Evolutionary conservation across 2,329 filamentous ascomycete species (phyloP).

Genomic region (Aspergillus fumigatiaffinis): DNA sequence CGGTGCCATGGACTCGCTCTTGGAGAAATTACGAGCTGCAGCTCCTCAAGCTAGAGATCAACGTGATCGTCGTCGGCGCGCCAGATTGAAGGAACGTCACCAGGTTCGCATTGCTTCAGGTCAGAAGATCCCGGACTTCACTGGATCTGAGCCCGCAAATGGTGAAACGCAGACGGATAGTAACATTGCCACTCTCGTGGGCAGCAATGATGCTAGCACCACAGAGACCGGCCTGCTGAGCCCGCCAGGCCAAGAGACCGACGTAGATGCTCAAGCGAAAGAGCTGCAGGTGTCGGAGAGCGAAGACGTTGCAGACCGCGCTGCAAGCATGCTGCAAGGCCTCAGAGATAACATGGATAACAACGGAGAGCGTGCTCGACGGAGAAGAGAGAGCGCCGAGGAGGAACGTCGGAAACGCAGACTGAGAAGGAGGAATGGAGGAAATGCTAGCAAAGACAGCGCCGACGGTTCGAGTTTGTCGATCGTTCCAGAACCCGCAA

Average conservation of each 20-base stretch:
- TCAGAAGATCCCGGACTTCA: slow-evolving; percentile 74
- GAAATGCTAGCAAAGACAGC: slow-evolving; percentile 35
- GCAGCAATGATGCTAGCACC: slow-evolving; percentile 1
- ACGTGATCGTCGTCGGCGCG: slow-evolving; percentile 79
- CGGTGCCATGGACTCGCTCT: slow-evolving; percentile 90
- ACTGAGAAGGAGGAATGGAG: slow-evolving; percentile 60
- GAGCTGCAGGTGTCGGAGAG: slow-evolving; percentile 45
- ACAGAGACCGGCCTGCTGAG: slow-evolving; percentile 45
- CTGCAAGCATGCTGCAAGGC: slow-evolving; percentile 77
- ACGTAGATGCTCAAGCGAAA: slow-evolving; percentile 30
- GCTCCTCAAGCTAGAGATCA: slow-evolving; percentile 87
- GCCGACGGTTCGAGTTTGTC: slow-evolving; percentile 29
- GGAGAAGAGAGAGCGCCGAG: slow-evolving; percentile 70
- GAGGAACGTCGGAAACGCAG: slow-evolving; percentile 68
- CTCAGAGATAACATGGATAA: slow-evolving; percentile 62
- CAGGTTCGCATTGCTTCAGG: slow-evolving; percentile 86
- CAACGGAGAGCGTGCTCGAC: slow-evolving; percentile 55
- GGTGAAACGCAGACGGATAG: slow-evolving; percentile 49
- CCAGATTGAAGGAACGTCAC: slow-evolving; percentile 83
- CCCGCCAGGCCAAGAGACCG: slow-evolving; percentile 41
- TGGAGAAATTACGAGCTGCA: slow-evolving; percentile 91
- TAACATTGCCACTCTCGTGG: background rate
- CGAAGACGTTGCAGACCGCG: slow-evolving; percentile 79
- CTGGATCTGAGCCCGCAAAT: slow-evolving; percentile 55
- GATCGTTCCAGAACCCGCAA: slow-evolving; percentile 29